A percentile compares a stretch with the other conserved stretches of the same genome.
These are phyloP conservation scores for Microdochium trichocladiopsis DNA, from an alignment of 2,329 filamentous ascomycete genomes.

Conservation along the genomic window DNA sequence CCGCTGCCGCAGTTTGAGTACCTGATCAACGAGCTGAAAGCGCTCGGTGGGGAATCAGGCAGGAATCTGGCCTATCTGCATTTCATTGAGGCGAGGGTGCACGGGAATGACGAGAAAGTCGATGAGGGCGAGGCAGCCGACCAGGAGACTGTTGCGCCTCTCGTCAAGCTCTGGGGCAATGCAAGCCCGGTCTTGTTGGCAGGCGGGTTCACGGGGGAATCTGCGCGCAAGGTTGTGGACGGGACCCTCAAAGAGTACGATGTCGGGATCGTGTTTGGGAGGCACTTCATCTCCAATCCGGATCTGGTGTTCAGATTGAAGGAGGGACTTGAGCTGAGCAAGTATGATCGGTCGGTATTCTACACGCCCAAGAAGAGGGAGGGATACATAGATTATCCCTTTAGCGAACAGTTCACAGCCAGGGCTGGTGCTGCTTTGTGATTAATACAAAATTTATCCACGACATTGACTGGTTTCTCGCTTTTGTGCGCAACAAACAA, in stretches of 20 bases:
- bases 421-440: background rate
- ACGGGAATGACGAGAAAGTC: background rate
- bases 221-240: conserved; percentile 6
- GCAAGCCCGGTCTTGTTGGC: conserved; percentile 21
- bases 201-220: conserved; percentile 18
- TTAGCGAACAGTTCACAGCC: conserved; percentile 15
- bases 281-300: conserved; percentile 15
- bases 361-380: conserved; percentile 11
- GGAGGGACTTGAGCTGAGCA: conserved; percentile 8
- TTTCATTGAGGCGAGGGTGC: background rate
- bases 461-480: too few species aligned
- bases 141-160: background rate
- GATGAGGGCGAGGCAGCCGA: background rate
- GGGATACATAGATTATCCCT: conserved; percentile 29
- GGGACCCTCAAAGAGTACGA: conserved; percentile 29
- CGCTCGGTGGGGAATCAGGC: conserved; percentile 20
- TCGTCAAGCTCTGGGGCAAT: conserved; percentile 22
- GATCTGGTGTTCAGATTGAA: conserved; percentile 14
- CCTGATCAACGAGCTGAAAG: background rate
- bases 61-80: background rate
- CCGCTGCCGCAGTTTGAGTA: background rate
- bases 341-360: conserved; percentile 13
- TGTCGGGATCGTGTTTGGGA: conserved; percentile 26
- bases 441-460: too few species aligned
- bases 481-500: background rate